A percentile compares a stretch with the other conserved stretches of the same genome.
These are phyloP conservation scores for Euphorbia schlechtendalii DNA, from an alignment of 441 rosid species.

Conservation along the genomic window DNA sequence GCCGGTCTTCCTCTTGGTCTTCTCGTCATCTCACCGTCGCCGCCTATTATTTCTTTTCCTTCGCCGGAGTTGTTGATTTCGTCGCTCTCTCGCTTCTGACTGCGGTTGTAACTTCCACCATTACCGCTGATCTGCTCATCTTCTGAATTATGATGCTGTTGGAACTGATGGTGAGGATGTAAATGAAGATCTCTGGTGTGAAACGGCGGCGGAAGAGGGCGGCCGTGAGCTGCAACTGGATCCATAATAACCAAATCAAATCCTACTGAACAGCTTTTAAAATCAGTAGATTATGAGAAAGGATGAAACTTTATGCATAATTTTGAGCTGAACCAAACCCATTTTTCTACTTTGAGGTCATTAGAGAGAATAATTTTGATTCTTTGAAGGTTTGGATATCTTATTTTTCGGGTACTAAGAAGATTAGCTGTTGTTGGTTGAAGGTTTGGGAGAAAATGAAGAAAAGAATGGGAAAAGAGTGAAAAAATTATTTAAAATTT, in stretches of 20 bases:
- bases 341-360: slow-evolving; percentile 10
- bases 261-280: neutral
- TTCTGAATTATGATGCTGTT: slow-evolving; percentile 35
- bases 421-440: slow-evolving; percentile 14
- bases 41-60: slow-evolving; percentile 26
- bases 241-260: slow-evolving; percentile 33
- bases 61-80: slow-evolving; percentile 27
- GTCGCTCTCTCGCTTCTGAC: slow-evolving; percentile 57
- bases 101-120: slow-evolving; percentile 28
- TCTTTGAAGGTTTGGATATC: slow-evolving; percentile 2
- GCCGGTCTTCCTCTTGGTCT: slow-evolving; percentile 80
- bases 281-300: neutral
- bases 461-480: slow-evolving; percentile 17
- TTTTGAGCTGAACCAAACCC: slow-evolving; percentile 23
- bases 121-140: slow-evolving; percentile 34
- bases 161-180: slow-evolving; percentile 58
- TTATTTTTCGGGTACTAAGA: too few species aligned
- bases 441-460: slow-evolving; percentile 37
- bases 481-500: too few species aligned
- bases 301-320: slow-evolving; percentile 20
- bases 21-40: slow-evolving; percentile 46
- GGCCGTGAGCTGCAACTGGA: slow-evolving; percentile 57
- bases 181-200: slow-evolving; percentile 65
- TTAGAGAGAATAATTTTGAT: slow-evolving; percentile 15
- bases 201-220: slow-evolving; percentile 75